Conservation (phyloP, 225 moss, liverwort and hornwort species). For the Marchantia polymorpha region DNA sequence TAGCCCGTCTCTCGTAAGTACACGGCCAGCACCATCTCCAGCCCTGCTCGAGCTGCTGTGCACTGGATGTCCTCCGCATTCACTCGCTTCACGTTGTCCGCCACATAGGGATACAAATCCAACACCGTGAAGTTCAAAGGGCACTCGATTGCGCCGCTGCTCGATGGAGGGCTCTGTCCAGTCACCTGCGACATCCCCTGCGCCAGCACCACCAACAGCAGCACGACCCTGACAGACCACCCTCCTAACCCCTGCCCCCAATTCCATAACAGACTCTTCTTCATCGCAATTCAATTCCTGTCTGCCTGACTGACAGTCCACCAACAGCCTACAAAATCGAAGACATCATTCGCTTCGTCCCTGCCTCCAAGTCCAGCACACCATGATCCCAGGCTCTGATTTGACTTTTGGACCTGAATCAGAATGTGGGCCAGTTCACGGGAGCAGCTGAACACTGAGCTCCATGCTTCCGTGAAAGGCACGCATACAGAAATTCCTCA, state of each 20-base stretch:
- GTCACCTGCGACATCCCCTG: too few species aligned
- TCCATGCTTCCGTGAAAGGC: too few species aligned
- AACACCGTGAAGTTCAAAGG: slow-evolving; percentile 31
- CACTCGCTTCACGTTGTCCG: slow-evolving; percentile 1
- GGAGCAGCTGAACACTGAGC: too few species aligned
- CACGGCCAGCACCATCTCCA: slow-evolving; percentile 25
- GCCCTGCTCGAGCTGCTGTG: slow-evolving; percentile 2
- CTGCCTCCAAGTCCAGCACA: too few species aligned
- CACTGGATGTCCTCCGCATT: slow-evolving; percentile 11
- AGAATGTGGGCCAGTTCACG: too few species aligned
- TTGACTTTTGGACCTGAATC: too few species aligned
- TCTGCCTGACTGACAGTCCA: neutral
- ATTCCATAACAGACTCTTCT: neutral
- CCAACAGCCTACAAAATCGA: neutral
- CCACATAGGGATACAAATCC: slow-evolving; percentile 30
- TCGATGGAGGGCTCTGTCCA: neutral
- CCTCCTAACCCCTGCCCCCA: neutral
- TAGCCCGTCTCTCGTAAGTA: slow-evolving; percentile 32
- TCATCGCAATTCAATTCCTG: neutral
- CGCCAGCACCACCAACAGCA: neutral
- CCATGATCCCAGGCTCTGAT: too few species aligned
- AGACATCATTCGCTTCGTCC: neutral
- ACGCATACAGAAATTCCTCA: too few species aligned
- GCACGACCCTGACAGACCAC: neutral
- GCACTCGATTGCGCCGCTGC: slow-evolving; percentile 1